Conservation (phyloP, 2,329 filamentous ascomycete species). For the Scytalidium lignicola region DNA sequence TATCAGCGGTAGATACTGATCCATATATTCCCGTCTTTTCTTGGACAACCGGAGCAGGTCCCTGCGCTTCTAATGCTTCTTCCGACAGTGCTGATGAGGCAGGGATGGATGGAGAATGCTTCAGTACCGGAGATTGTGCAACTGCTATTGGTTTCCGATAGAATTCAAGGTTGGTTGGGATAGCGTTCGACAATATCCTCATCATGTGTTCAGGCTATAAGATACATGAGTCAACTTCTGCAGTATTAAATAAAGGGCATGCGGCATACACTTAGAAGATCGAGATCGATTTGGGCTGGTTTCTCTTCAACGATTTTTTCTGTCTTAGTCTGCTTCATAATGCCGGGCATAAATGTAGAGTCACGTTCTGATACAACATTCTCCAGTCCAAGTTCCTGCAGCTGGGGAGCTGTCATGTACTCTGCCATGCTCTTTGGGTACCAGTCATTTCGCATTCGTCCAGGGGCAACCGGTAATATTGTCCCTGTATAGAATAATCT, state of each 20-base stretch:
- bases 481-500: slow-evolving; percentile 34
- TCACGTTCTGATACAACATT: slow-evolving; percentile 41
- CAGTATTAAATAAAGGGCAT: slow-evolving; percentile 1
- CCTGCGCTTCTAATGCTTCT: slow-evolving; percentile 30
- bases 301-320: slow-evolving; percentile 7
- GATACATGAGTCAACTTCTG: slow-evolving; percentile 9
- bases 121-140: slow-evolving; percentile 34
- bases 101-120: slow-evolving; percentile 22
- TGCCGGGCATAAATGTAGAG: slow-evolving; percentile 31
- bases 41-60: slow-evolving; percentile 17
- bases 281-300: slow-evolving; percentile 12
- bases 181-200: slow-evolving; percentile 15
- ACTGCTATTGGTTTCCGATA: slow-evolving; percentile 19
- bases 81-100: slow-evolving; percentile 19
- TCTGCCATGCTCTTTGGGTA: slow-evolving; percentile 45
- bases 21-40: slow-evolving; percentile 37
- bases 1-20: slow-evolving; percentile 48
- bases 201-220: slow-evolving; percentile 19
- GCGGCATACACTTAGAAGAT: slow-evolving; percentile 19
- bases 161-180: slow-evolving; percentile 24
- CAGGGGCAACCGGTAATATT: slow-evolving; percentile 44
- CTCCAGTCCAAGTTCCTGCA: slow-evolving; percentile 38
- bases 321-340: slow-evolving; percentile 4
- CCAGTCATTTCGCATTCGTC: slow-evolving; percentile 50
- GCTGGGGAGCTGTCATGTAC: slow-evolving; percentile 42